These are phyloP conservation scores for Chrysanthemum seticuspe DNA, from an alignment of 129 eudicot species.

Conservation along the genomic window DNA sequence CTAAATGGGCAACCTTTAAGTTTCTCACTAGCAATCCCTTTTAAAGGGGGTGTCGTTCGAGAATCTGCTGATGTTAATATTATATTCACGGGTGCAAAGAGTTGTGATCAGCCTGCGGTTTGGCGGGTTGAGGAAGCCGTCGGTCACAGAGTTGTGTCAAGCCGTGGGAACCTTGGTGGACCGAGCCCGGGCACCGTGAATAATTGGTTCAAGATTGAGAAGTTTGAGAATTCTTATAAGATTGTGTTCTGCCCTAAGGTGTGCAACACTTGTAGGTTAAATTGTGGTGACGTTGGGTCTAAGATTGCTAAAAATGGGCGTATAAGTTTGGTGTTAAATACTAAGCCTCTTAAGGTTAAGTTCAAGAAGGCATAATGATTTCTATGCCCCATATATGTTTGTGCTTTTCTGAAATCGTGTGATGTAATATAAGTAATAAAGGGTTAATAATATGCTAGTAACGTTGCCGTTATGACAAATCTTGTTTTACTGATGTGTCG, in stretches of 20 bases:
- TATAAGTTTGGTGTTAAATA: not conserved
- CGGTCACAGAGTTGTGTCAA: slow-evolving; percentile 29
- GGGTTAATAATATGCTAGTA: no score
- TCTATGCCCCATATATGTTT: not conserved
- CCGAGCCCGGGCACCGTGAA: slow-evolving; percentile 11
- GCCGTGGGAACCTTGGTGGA: slow-evolving; percentile 35
- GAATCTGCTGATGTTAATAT: slow-evolving; percentile 52
- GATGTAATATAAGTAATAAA: no score
- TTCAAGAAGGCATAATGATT: slow-evolving; percentile 6
- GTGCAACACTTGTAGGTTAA: slow-evolving; percentile 15
- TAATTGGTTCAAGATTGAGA: slow-evolving; percentile 27
- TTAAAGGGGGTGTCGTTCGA: slow-evolving; percentile 40
- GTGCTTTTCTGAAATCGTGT: no score
- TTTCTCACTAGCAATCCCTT: no score
- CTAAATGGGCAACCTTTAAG: slow-evolving; percentile 28
- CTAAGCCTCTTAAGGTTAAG: slow-evolving; percentile 5
- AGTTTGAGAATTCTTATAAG: slow-evolving; percentile 13
- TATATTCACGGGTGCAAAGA: slow-evolving; percentile 26
- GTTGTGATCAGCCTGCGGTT: slow-evolving; percentile 32
- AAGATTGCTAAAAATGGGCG: slow-evolving; percentile 11
- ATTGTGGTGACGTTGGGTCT: slow-evolving; percentile 18
- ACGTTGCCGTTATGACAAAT: no score
- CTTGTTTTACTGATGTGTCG: no score
- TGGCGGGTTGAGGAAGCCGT: slow-evolving; percentile 41
- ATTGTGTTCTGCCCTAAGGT: slow-evolving; percentile 21